Evolutionary conservation across 257 asterid species (phyloP).

Genomic region (Penstemon eatonii): DNA sequence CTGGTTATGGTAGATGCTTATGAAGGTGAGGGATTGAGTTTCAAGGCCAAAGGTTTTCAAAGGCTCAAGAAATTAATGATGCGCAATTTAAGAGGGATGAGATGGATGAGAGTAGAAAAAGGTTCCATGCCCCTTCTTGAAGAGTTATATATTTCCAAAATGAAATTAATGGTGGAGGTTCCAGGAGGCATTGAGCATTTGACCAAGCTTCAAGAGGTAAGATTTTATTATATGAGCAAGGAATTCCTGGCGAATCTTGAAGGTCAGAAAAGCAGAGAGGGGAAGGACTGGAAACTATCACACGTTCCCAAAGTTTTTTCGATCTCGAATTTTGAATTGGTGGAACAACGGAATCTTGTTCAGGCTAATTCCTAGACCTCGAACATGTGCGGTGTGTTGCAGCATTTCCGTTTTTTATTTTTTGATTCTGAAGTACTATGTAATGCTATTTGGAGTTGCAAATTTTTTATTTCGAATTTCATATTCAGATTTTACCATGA

Average conservation of each 20-base stretch:
- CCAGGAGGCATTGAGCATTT: slow-evolving; percentile 22
- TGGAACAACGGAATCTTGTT: no score
- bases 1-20: not conserved
- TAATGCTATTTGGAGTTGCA: no score
- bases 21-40: slow-evolving; percentile 23
- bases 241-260: not conserved
- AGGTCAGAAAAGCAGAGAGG: not conserved
- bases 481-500: no score
- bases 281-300: no score
- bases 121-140: slow-evolving; percentile 29
- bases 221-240: slow-evolving; percentile 1
- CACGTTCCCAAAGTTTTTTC: no score
- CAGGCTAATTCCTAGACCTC: no score
- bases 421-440: no score
- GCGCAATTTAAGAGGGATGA: not conserved
- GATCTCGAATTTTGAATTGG: no score
- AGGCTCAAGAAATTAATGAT: slow-evolving; percentile 4
- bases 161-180: slow-evolving; percentile 20
- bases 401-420: no score
- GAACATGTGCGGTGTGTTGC: no score
- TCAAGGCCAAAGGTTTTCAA: slow-evolving; percentile 18
- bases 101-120: slow-evolving; percentile 19
- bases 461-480: no score
- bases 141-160: not conserved
- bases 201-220: not conserved